Evolutionary conservation across 148 eudicot genomes (phyloP).

Genomic region (Suaeda aralocaspica): DNA sequence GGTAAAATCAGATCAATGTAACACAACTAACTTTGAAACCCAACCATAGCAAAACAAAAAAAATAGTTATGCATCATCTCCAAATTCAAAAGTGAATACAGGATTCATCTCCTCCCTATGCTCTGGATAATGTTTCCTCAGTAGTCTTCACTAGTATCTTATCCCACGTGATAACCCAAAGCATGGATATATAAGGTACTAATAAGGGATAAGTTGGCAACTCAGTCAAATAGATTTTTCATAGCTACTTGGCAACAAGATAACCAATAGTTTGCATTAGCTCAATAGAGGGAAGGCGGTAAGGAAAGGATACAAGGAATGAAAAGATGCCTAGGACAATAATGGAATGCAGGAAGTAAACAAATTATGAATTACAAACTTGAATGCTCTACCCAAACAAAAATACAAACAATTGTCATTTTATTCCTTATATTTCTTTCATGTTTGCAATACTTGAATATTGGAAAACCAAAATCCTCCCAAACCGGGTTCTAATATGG

Average conservation of each 20-base stretch:
- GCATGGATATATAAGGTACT: not conserved
- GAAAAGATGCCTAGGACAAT: not conserved
- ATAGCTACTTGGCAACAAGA: not conserved
- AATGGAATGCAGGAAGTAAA: not conserved
- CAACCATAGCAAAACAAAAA: too few relatives aligned
- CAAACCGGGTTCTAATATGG: not conserved
- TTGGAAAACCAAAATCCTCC: too few relatives aligned
- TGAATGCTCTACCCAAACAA: not conserved
- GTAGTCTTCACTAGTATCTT: not conserved
- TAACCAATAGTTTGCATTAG: not conserved
- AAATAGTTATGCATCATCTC: too few relatives aligned
- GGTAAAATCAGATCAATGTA: not conserved
- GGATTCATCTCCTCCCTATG: not conserved
- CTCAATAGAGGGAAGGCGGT: not conserved
- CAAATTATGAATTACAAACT: not conserved
- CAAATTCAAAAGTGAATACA: not conserved
- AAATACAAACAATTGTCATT: not conserved
- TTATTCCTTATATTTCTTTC: not conserved
- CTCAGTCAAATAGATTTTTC: not conserved
- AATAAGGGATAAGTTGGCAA: too few relatives aligned
- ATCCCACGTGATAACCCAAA: not conserved
- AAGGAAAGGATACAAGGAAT: not conserved
- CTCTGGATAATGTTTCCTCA: not conserved
- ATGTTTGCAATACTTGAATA: too few relatives aligned
- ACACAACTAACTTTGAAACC: not conserved